Base-by-base conservation (phyloP, 768 basidiomycete genomes). In the Xerocomus spinulosus region DNA sequence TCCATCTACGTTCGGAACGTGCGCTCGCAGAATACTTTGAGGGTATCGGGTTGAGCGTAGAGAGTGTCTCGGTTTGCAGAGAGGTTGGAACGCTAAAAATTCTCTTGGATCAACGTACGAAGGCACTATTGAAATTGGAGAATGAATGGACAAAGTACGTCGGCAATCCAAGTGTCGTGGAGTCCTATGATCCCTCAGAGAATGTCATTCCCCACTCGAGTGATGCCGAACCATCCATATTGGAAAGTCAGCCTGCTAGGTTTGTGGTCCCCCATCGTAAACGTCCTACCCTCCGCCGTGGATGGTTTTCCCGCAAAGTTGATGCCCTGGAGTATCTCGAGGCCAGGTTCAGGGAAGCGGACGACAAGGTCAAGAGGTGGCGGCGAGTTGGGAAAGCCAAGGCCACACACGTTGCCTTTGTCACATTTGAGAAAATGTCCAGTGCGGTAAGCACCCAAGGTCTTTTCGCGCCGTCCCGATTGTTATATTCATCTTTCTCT, bases 361-460 rank as follows among this genome's bases (percentile, higher is more conserved):
- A 98, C 62, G 90, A 93, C 40, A 73, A 78, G 14, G 92, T 98
- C 4, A 83, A 81, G 67, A 82, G 78, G 60, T 75, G 83, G 60
- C 73, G 95, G 37, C 73, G 76, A 55, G 69, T 68, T 4, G 89
- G 87, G 15, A 85, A 79, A 58, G 94, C 91, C 64, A 83, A 78
- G 56, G 77, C 92, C 2, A 91, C 90, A 1, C 82, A 85, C 37
- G 79, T 82, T 25, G 96, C 92, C 0, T 99, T 98, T 60, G 88
- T 98, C 17, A 98, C 96, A 0, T 97, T 99, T 57, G 92, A 96
- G 69, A 91, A 91, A 61, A 90, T 94, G 82, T 87, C 90, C 1
- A 86, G 85, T 56, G 91, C 92, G 21, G 91, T 93, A 63, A 62
- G 87, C 17, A 2, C 28, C 9, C 5, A 21, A 20, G 30, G 26